phyloP scores from a whole-genome alignment of 1,284 basidiomycete species.

The Irpex sp. region DNA sequence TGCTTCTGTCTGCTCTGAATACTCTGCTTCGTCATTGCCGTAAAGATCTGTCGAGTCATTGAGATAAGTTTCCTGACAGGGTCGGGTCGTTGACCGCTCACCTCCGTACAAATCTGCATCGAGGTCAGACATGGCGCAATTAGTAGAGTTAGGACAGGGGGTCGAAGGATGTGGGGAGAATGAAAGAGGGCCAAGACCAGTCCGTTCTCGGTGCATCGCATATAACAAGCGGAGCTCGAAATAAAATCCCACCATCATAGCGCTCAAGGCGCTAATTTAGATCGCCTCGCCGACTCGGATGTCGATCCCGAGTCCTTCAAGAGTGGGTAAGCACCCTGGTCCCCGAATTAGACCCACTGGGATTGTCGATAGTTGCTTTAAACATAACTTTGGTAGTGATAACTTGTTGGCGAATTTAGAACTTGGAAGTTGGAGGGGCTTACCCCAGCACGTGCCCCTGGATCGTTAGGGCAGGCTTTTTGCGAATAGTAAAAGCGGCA shows the following conservation, averaged over 20 bases:
- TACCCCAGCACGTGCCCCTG: too few species aligned
- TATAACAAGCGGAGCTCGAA: slow-evolving; percentile 5
- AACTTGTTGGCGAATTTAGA: too few species aligned
- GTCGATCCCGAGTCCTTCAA: too few species aligned
- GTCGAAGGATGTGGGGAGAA: slow-evolving; percentile 1
- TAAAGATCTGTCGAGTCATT: slow-evolving; percentile 59
- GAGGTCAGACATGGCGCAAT: slow-evolving; percentile 61
- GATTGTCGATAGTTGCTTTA: too few species aligned
- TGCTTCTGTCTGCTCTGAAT: slow-evolving; percentile 38
- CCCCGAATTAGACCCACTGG: too few species aligned
- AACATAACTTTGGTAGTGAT: too few species aligned
- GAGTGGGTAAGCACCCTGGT: too few species aligned
- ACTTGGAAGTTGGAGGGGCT: too few species aligned
- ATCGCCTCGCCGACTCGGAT: too few species aligned
- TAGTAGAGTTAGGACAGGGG: slow-evolving; percentile 10
- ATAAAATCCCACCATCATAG: background rate
- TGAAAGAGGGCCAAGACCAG: background rate
- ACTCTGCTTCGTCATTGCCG: slow-evolving; percentile 70
- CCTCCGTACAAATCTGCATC: slow-evolving; percentile 85
- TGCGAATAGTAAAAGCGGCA: too few species aligned
- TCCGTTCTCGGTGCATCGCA: background rate
- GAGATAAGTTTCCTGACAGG: background rate
- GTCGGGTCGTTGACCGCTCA: slow-evolving; percentile 26
- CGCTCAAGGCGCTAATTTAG: background rate
- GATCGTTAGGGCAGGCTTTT: too few species aligned